Base-by-base conservation (phyloP, 306 rosid genomes). In the Dalbergia oliveri region DNA sequence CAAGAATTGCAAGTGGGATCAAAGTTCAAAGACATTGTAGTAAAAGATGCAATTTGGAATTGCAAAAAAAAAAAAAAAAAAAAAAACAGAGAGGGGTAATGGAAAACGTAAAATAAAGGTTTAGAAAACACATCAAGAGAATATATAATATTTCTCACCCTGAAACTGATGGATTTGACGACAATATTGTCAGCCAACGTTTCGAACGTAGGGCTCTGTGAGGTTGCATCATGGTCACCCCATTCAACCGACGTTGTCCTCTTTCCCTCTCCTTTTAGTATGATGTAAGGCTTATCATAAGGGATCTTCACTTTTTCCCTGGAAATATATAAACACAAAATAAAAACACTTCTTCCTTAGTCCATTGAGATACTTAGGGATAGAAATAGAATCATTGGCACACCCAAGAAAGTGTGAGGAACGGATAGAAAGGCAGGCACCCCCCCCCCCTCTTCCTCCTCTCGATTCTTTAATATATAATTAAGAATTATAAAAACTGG, bases 221-320 rank as follows among this genome's bases (percentile, higher is more conserved):
- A 75, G 4, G 85, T 58, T 4, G 79, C 33, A 3, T 58, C 54
- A 81, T 90, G 97, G 41, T 90, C 97, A 69, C 66, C 87, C 97
- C 95, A 94, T 23, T 87, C 94, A 61, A 94, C 90, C 8, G 54
- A 54, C 11, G 97, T 91, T 72, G 8, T 86, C 23, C 78, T 86
- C 83, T 73, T 91, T 49, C 90, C 89, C 62, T 50, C 72, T 58
- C 99, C 99, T 83, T 89, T 90, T 6, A 94, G 69, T 34, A 94
- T 82, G 31, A 94, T 88, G 64, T 86, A 81, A 44, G 94, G 97
- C 78, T 93, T 93, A 41, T 91, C 89, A 44, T 15, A 0, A 4
- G 97, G 94, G 50, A 94, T 91, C 1, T 10, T 66, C 69, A 93
- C 75, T 73, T 88, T 93, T 82, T 93, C 97, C 82, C 97, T 93